These are phyloP conservation scores for Cyclotella cryptica DNA, from an alignment of 108 stramenopile species.

Conservation along the genomic window DNA sequence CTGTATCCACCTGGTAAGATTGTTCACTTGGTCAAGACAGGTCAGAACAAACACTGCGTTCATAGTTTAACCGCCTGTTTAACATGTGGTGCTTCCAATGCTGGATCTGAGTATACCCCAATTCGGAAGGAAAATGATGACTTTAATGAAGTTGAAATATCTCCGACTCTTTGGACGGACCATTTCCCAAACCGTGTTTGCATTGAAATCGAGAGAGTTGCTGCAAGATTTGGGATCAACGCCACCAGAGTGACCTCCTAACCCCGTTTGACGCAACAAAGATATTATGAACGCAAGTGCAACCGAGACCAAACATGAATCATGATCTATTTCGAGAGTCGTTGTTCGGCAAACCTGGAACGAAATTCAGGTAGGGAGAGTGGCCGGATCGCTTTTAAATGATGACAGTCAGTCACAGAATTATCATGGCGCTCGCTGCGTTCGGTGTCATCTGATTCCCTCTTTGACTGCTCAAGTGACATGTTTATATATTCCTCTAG, in stretches of 20 bases:
- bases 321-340: not conserved
- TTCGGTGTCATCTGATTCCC: too few relatives aligned
- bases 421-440: too few relatives aligned
- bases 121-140: constrained; percentile 83
- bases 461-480: not conserved
- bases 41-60: constrained; percentile 61
- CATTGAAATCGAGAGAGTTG: constrained; percentile 65
- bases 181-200: constrained; percentile 89
- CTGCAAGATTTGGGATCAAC: constrained; percentile 52
- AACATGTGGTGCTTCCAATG: constrained; percentile 78
- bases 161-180: constrained; percentile 88
- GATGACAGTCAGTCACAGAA: not conserved
- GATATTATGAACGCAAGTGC: too few relatives aligned
- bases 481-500: constrained; percentile 45
- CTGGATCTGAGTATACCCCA: constrained; percentile 82
- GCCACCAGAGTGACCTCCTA: not conserved
- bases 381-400: not conserved
- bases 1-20: constrained; percentile 87
- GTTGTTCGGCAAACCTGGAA: not conserved
- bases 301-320: too few relatives aligned
- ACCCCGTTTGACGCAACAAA: too few relatives aligned
- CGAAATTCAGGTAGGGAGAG: not conserved
- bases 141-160: constrained; percentile 88
- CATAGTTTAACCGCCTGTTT: constrained; percentile 61
- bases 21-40: constrained; percentile 87